Conservation (phyloP, 805 yeast genomes). For the Wickerhamiella spandovensis region DNA sequence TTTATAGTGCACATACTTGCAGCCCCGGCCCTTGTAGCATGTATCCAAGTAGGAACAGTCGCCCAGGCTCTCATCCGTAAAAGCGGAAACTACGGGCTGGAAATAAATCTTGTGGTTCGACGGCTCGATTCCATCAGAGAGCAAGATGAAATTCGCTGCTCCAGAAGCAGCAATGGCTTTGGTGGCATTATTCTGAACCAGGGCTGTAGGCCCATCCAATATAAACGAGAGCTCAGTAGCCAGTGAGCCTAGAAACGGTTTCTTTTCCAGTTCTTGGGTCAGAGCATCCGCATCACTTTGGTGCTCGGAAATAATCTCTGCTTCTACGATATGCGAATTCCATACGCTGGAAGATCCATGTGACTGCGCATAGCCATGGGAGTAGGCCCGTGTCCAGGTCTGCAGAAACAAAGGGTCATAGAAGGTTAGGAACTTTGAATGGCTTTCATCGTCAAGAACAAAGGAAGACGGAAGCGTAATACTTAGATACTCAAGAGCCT, state of each 20-base stretch:
- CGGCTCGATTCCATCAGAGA: neutral
- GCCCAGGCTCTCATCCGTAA: constrained; percentile 62
- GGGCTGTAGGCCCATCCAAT: neutral
- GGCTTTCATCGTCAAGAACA: neutral
- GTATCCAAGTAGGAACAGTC: constrained; percentile 93
- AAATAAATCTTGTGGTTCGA: constrained; percentile 22
- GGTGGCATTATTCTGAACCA: neutral
- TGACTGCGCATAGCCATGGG: neutral
- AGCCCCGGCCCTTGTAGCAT: constrained; percentile 70
- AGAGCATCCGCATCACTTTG: neutral
- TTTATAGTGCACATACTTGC: constrained; percentile 68
- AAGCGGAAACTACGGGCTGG: constrained; percentile 24
- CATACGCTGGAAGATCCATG: neutral
- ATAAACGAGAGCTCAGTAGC: neutral
- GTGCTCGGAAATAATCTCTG: neutral
- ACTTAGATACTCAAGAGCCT: neutral
- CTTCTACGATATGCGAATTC: neutral
- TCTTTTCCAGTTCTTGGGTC: neutral
- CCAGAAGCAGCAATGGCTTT: neutral
- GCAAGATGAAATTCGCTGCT: neutral
- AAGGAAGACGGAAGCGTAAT: neutral
- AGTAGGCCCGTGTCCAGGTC: neutral
- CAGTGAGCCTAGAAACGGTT: neutral
- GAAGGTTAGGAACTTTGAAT: neutral
- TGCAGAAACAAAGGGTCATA: neutral